Conservation (phyloP, 345 rosid species). For the Acer campestre region DNA sequence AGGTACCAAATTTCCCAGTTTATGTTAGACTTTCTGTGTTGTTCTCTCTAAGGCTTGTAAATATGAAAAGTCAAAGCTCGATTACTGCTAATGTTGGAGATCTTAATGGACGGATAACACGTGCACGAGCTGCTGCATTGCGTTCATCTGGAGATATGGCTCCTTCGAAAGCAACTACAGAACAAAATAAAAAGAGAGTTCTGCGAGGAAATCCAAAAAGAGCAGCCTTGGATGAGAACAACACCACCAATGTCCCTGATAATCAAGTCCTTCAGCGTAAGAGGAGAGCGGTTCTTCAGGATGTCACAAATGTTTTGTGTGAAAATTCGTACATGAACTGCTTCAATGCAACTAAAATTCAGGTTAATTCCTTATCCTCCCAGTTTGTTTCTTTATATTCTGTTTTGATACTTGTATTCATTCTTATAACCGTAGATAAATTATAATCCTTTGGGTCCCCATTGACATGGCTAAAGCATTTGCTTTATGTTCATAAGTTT, state of each 20-base stretch:
- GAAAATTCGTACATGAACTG: conserved; percentile 43
- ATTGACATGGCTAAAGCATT: neutral
- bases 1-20: conserved; percentile 17
- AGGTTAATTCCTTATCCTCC: conserved; percentile 43
- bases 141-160: conserved; percentile 36
- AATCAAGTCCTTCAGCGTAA: conserved; percentile 36
- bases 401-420: neutral
- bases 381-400: neutral
- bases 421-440: neutral
- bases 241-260: conserved; percentile 29
- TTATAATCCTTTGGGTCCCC: neutral
- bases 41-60: conserved; percentile 36
- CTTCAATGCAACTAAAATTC: conserved; percentile 52
- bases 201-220: conserved; percentile 45
- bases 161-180: conserved; percentile 33
- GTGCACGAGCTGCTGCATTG: conserved; percentile 66
- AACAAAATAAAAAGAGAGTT: conserved; percentile 41
- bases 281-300: conserved; percentile 72
- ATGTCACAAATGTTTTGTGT: conserved; percentile 69
- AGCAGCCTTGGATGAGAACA: conserved; percentile 55
- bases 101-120: conserved; percentile 61
- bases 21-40: conserved; percentile 25
- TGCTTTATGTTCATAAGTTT: neutral
- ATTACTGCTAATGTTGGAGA: conserved; percentile 34
- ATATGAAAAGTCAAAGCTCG: conserved; percentile 60